Evolutionary conservation across 176 grass and related monocot species (phyloP).

Genomic region (Zoysia pacifica): DNA sequence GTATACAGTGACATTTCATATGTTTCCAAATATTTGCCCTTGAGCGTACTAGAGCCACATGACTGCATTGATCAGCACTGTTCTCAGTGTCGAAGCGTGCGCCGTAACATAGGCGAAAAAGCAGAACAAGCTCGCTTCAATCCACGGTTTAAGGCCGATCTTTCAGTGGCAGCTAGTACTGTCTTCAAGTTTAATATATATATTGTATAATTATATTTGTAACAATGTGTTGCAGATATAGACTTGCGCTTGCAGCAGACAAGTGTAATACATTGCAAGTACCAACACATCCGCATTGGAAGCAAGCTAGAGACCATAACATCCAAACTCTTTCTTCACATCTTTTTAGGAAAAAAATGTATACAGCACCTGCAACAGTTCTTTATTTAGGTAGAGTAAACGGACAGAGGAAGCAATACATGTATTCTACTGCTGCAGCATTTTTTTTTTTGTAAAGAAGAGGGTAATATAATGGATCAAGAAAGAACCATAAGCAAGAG

Average conservation of each 20-base stretch:
- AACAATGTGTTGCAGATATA: neutral
- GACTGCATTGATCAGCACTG: neutral
- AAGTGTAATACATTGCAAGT: slow-evolving; percentile 23
- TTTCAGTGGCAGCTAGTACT: slow-evolving; percentile 17
- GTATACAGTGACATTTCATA: neutral
- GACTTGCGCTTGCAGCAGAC: slow-evolving; percentile 1
- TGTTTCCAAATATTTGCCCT: neutral
- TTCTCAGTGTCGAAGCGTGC: neutral
- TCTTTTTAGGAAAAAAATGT: too few species aligned
- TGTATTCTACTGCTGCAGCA: too few species aligned
- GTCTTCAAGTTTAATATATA: slow-evolving; percentile 3
- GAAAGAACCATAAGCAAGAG: neutral
- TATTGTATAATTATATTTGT: too few species aligned
- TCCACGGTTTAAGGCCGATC: slow-evolving; percentile 16
- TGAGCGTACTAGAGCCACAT: neutral
- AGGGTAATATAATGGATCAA: too few species aligned
- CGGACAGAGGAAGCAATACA: too few species aligned
- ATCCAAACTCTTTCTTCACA: too few species aligned
- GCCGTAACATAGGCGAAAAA: slow-evolving; percentile 25
- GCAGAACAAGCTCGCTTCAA: slow-evolving; percentile 5
- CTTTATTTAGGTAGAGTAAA: too few species aligned
- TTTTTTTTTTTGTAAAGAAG: too few species aligned
- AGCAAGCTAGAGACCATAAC: slow-evolving; percentile 19
- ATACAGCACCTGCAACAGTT: too few species aligned
- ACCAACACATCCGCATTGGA: slow-evolving; percentile 36